A percentile compares a stretch with the other conserved stretches of the same genome.
These are phyloP conservation scores for Colletotrichum sp. DNA, from an alignment of 2,329 filamentous ascomycete genomes.

Conservation along the genomic window DNA sequence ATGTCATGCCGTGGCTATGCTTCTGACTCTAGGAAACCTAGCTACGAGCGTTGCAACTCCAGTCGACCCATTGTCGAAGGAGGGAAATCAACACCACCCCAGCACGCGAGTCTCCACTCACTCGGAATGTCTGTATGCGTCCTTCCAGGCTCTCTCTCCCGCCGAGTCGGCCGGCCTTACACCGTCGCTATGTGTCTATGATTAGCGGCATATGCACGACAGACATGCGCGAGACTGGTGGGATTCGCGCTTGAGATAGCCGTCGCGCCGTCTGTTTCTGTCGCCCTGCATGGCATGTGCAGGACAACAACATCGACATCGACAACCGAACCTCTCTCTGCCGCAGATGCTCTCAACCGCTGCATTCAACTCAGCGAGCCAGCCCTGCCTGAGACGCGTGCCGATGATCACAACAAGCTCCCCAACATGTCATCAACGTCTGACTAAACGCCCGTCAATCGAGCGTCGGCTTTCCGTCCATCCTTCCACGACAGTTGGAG, in stretches of 20 bases:
- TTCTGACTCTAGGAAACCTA: neutral
- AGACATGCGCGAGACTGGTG: slow-evolving; percentile 20
- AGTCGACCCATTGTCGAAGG: neutral
- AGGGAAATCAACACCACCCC: neutral
- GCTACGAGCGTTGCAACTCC: neutral
- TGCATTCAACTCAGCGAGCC: neutral
- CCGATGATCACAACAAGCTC: neutral
- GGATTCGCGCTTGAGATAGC: slow-evolving; percentile 20
- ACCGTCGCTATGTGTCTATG: slow-evolving; percentile 11
- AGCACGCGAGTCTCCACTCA: slow-evolving; percentile 1
- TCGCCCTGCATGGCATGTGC: slow-evolving; percentile 10
- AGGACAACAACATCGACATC: slow-evolving; percentile 2
- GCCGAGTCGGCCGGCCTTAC: slow-evolving; percentile 8
- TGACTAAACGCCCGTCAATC: neutral
- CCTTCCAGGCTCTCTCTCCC: slow-evolving; percentile 7
- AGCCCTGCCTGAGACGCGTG: neutral
- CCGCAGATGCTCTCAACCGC: neutral
- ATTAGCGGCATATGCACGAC: slow-evolving; percentile 26
- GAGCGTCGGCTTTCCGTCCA: neutral
- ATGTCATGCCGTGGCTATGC: neutral
- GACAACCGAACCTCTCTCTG: neutral
- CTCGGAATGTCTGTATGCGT: slow-evolving; percentile 7
- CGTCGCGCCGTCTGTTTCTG: slow-evolving; percentile 15
- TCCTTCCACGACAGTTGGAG: neutral
- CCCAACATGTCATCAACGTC: neutral